Percentiles rank a stretch among this genome's conserved stretches.
Evolutionary conservation across 352 stramenopile genomes (phyloP).

Genomic region (Halophytophthora polymorphica): DNA sequence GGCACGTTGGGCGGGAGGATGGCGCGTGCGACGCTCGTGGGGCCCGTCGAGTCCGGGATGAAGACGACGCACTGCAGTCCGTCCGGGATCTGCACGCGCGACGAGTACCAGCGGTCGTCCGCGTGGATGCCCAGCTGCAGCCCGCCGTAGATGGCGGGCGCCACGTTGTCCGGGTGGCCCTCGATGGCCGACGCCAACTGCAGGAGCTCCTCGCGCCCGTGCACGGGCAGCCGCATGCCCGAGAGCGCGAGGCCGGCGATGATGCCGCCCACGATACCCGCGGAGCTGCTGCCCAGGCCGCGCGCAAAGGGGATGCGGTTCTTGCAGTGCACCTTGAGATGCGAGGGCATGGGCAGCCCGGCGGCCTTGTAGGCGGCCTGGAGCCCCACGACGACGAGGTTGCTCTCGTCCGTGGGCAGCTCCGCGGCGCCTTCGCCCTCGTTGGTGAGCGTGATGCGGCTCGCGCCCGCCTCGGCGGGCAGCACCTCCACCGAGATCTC

Average conservation of each 20-base stretch:
- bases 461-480: conserved; percentile 19
- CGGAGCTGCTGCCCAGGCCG: conserved; percentile 95
- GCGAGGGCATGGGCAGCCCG: conserved; percentile 89
- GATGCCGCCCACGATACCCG: conserved; percentile 98
- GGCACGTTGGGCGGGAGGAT: conserved; percentile 90
- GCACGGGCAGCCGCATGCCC: conserved; percentile 90
- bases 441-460: conserved; percentile 94
- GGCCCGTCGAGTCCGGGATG: conserved; percentile 97
- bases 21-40: conserved; percentile 89
- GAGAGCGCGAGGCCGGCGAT: conserved; percentile 97
- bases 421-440: conserved; percentile 95
- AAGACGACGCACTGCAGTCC: conserved; percentile 98
- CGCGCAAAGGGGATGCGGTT: conserved; percentile 97
- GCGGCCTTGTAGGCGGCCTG: conserved; percentile 95
- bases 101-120: conserved; percentile 96
- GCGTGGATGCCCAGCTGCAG: conserved; percentile 95
- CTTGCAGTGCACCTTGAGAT: conserved; percentile 96
- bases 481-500: conserved; percentile 95
- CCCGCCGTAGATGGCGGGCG: conserved; percentile 98
- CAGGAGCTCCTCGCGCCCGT: conserved; percentile 92
- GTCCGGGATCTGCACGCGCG: conserved; percentile 94
- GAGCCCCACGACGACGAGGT: conserved; percentile 93
- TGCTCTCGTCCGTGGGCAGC: conserved; percentile 88
- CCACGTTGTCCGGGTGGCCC: conserved; percentile 99
- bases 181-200: conserved; percentile 98